phyloP scores from a whole-genome alignment of 139 green algal genomes.

The Chlamydomonas incerta region DNA sequence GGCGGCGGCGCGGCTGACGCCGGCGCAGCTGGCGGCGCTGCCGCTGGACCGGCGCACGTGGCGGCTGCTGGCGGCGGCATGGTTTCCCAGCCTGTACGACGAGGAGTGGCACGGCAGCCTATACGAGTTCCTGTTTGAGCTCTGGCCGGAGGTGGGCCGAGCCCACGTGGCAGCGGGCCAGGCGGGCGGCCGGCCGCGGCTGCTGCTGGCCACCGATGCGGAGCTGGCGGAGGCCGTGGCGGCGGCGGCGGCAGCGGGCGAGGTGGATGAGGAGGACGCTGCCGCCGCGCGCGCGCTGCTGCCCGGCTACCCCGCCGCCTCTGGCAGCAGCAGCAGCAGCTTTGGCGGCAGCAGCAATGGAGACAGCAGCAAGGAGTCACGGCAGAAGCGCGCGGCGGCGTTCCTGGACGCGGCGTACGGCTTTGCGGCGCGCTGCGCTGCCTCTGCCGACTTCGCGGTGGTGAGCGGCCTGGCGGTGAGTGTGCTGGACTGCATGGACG shows the following conservation, averaged over 20 bases:
- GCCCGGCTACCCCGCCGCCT: too few relatives aligned
- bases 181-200: background rate
- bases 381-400: background rate
- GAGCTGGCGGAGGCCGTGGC: constrained; percentile 5
- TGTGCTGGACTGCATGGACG: constrained; percentile 36
- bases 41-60: constrained; percentile 20
- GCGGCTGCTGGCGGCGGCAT: constrained; percentile 15
- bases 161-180: constrained; percentile 2
- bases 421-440: background rate
- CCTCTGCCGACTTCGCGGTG: background rate
- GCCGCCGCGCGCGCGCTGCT: too few relatives aligned
- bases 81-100: constrained; percentile 48
- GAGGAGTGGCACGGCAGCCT: constrained; percentile 41
- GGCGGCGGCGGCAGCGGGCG: background rate
- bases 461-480: constrained; percentile 3
- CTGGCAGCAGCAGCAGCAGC: too few relatives aligned
- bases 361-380: too few relatives aligned
- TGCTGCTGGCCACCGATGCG: constrained; percentile 21
- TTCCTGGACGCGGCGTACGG: constrained; percentile 13
- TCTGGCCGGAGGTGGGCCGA: constrained; percentile 43
- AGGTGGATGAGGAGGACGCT: background rate
- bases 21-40: background rate
- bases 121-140: constrained; percentile 53
- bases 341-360: background rate
- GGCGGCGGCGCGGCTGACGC: background rate